Base-by-base conservation (phyloP, 1,139 yeast species). In the Lodderomyces elongisporus region DNA sequence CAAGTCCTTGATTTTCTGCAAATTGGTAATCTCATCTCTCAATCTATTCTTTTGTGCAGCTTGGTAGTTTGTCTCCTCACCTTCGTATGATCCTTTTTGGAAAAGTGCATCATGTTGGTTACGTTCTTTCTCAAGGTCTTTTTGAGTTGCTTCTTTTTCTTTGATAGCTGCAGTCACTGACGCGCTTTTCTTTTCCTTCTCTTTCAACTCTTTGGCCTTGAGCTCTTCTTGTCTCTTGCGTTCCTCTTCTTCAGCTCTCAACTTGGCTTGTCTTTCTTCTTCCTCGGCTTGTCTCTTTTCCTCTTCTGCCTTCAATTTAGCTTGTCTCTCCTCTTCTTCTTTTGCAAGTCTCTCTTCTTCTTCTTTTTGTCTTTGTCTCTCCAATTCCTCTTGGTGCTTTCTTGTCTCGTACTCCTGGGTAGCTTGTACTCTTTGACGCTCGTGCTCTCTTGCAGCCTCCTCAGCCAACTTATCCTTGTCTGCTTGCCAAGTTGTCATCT, bases 391-490 rank as follows among this genome's bases (percentile, higher is more conserved):
- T 45, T 69, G 62, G 23, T 64, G 48, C 45, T 58, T 62, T 42
- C 61, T 58, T 34, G 71, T 66, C 43, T 69, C 77, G 36, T 67
- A 74, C 28, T 66, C 75, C 44, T 69, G 63, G 29, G 61, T 60
- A 25, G 74, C 77, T 45, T 66, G 71, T 15, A 63, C 51, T 44
- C 77, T 62, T 45, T 64, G 59, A 37, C 68, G 60, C 45, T 72
- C 74, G 36, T 59, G 64, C 30, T 68, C 74, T 37, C 59, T 50
- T 12, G 70, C 68, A 33, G 56, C 47, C 32, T 57, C 48, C 38
- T 56, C 61, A n/a, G 76, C 68, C 33, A 63, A 44, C 1, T 49
- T 50, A 37, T 63, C 54, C 51, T 63, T 62, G 42, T 74, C 77
- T 5, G 47, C 45, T 43, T 67, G 63, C 79, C 79, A 74, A 23